A percentile compares a stretch with the other conserved stretches of the same genome.
phyloP scores from a whole-genome alignment of 2,329 filamentous ascomycete species.

The Xylaria multiplex region DNA sequence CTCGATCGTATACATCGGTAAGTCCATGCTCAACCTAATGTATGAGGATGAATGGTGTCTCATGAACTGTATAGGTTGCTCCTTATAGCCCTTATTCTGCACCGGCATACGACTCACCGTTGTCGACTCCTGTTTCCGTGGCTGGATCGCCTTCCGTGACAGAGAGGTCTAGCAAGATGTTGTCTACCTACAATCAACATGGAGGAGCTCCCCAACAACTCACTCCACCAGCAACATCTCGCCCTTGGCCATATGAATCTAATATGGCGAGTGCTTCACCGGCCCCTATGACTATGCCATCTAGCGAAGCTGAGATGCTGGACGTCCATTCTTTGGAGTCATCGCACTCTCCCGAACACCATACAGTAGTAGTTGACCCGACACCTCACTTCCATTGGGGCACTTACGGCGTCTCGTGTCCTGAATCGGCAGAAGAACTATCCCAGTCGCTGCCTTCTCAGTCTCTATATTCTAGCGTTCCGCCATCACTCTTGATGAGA shows the following conservation, averaged over 20 bases:
- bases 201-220: conserved; percentile 57
- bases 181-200: conserved; percentile 53
- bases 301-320: conserved; percentile 53
- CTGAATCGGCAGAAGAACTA: conserved; percentile 45
- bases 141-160: conserved; percentile 60
- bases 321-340: conserved; percentile 53
- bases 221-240: conserved; percentile 60
- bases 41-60: conserved; percentile 20
- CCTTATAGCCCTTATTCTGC: conserved; percentile 53
- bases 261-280: conserved; percentile 50
- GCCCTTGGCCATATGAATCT: conserved; percentile 59
- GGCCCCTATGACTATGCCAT: conserved; percentile 56
- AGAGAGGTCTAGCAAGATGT: conserved; percentile 55
- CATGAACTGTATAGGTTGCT: conserved; percentile 24
- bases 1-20: conserved; percentile 46
- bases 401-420: conserved; percentile 51
- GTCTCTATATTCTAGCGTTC: conserved; percentile 40
- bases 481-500: conserved; percentile 42
- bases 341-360: conserved; percentile 44
- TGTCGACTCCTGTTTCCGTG: conserved; percentile 64
- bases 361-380: conserved; percentile 48
- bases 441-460: conserved; percentile 45
- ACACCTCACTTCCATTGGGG: conserved; percentile 51
- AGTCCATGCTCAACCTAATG: conserved; percentile 29
- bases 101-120: conserved; percentile 54